Evolutionary conservation across 495 filamentous ascomycete genomes (phyloP).

Genomic region (Xylaria nigripes): DNA sequence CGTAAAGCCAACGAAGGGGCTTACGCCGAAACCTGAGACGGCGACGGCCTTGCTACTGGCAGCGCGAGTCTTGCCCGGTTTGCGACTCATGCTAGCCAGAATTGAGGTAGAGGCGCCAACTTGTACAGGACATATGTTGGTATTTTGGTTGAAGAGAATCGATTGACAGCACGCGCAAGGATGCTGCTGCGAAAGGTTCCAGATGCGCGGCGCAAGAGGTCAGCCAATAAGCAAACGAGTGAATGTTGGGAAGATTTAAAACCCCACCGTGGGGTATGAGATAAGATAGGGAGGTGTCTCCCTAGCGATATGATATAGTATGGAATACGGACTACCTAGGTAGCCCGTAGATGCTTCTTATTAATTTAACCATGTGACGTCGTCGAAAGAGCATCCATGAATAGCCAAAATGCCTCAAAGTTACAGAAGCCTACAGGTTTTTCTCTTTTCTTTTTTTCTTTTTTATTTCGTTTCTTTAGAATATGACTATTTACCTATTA

Average conservation of each 20-base stretch:
- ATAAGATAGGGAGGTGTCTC: conserved; percentile 2
- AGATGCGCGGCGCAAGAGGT: background rate
- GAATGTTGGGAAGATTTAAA: background rate
- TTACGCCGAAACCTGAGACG: conserved; percentile 18
- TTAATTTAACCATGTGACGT: too few relatives aligned
- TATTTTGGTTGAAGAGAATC: background rate
- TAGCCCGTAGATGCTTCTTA: too few relatives aligned
- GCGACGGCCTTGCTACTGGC: conserved; percentile 23
- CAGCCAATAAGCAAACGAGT: too few relatives aligned
- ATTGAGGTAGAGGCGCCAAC: background rate
- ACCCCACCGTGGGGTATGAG: conserved; percentile 25
- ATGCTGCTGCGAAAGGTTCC: background rate
- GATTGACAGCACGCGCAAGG: background rate
- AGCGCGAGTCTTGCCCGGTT: conserved; percentile 22
- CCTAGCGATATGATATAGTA: background rate
- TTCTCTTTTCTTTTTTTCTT: too few relatives aligned
- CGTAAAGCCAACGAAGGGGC: conserved; percentile 41
- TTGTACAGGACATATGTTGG: background rate
- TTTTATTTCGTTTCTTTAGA: too few relatives aligned
- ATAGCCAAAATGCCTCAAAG: too few relatives aligned
- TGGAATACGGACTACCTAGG: too few relatives aligned
- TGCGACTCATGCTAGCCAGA: conserved; percentile 22
- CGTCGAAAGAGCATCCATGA: too few relatives aligned
- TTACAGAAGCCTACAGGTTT: too few relatives aligned
- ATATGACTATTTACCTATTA: too few relatives aligned